Evolutionary conservation across 257 asterid species (phyloP), one percentile per base, ranked within the genome.

Genomic region (Capsicum pubescens): DNA sequence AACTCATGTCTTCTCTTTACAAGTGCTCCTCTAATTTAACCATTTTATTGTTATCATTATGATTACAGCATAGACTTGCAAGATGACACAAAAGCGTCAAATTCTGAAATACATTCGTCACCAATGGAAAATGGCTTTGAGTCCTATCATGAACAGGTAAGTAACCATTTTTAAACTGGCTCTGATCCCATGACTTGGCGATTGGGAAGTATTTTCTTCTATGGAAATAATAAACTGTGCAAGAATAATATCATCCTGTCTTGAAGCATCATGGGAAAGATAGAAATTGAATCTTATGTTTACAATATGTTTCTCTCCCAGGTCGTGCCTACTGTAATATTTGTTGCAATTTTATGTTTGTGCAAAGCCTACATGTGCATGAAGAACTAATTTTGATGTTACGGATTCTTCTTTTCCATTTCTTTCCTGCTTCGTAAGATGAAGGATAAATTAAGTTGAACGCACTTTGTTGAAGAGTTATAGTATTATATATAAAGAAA

Each of bases 101-200:
- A 85, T 70, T 44, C 81, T 21, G 86, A 86, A 21, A 63, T 68
- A 35, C 86, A 83, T 76, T 87, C 92, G 72, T 87, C 89, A 66
- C 79, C 97, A 11, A 19, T 48, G 4, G 95, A 86, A 83, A 85
- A 76, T 84, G 88, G 85, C 83, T 83, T 83, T 1, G 83, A 87
- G 39, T 86, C 92, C 69, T 91, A 86, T 76, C 92, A 93, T 10
- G 84, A 17, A 35, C 90, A 92, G 98, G 99, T 92, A 89, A 8
- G 84, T 21, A 48, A 9, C 56, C 21, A 55, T 54, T 71, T 13
- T 77, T 60, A 55, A 16, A 66, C 59, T 72, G 7, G 42, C 2
- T 54, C 4, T 4, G 0, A 11, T 36, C 57, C 50, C 52, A 26
- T 67, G 52, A 82, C 54, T 39, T 68, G 80, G 57, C 35, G 42